Base-by-base conservation (phyloP, 257 asterid genomes). In the Verbascum thapsus region DNA sequence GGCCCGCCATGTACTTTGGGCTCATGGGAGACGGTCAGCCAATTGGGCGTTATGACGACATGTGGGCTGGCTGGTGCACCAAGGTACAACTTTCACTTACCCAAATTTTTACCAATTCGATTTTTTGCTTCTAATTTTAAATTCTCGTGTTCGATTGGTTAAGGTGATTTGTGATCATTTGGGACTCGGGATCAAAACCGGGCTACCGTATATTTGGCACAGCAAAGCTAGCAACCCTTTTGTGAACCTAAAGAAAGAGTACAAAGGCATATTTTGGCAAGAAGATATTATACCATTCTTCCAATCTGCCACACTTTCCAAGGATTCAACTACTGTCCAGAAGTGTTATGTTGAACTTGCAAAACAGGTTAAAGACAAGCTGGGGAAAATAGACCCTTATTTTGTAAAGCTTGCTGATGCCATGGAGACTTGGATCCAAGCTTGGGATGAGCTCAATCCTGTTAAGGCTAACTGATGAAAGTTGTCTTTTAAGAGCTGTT, bases 21-120 rank as follows among this genome's bases (percentile, higher is more conserved):
- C 95, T 91, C 8, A 91, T 91, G 96, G 98, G 96, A 43, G 98
- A 91, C 7, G 98, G 96, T 0, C 96, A 91, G 78, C 98, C 98
- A 1, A 91, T 91, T 26, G 98, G 98, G 13, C 95, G 96, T 3
- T 91, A 91, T 51, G 98, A 91, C 19, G 98, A 91, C 42, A 91
- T 91, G 98, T 91, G 98, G 97, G 98, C 98, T 37, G 98, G 96
- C 39, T 91, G 98, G 98, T 91, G 98, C 52, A 56, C 43, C 70
- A 91, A 88, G 98, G 96, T 90, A 53, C 49, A 22, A 18, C 32
- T 1, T n/a, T 26, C 32, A 26, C 32, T 1, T 26, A 1, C 5
- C 32, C 32, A 26, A 26, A 26, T 26, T 26, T 5, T 26, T 26
- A 5, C 5, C 32, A 26, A 26, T 26, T 26, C 5, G 3, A 26